Evolutionary conservation across 352 stramenopile genomes (phyloP), one percentile per base, ranked within the genome.

Genomic region (Pythium phragmiticola): DNA sequence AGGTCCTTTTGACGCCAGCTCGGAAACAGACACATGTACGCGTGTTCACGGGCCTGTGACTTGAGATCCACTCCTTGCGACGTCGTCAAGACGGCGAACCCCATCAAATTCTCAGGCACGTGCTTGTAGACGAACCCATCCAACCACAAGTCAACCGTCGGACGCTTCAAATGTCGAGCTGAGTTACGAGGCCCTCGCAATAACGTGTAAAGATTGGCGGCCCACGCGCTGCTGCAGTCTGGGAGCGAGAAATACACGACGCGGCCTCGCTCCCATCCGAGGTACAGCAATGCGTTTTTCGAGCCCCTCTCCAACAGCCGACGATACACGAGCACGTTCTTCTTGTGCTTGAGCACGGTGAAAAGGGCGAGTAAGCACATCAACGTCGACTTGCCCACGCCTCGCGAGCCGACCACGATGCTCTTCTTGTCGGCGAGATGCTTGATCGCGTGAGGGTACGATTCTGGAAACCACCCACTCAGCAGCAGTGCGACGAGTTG

Each of bases 291-390:
- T 39, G 34, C 34, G 7, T 39, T 39, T 9, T 39, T 3, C 19
- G 47, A 69, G 23, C 61, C 64, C 2, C 0, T 30, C 11, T 69
- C 14, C 14, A 46, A 9, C 57, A 70, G 42, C 53, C 46, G 42
- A 26, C 67, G 49, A 43, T 70, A 70, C 52, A 73, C 23, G 8
- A 73, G 48, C 61, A 70, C 67, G 37, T 73, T 66, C 52, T 67
- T 73, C 67, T 63, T 70, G 37, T 70, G 61, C 51, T 65, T 60
- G 56, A 69, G 62, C 37, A 59, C 61, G 55, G 57, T 2, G 51
- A 68, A 57, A 43, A 70, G 63, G 4, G 53, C 55, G 23, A 69
- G 6, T 54, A 69, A 14, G 23, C 62, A 63, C 53, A 69, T 37
- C 54, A 62, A 49, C 62, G 47, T 69, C 54, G 46, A 70, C 54